A percentile compares a stretch with the other conserved stretches of the same genome.
phyloP scores from a whole-genome alignment of 2,329 filamentous ascomycete species.

The Colletotrichum sp. region DNA sequence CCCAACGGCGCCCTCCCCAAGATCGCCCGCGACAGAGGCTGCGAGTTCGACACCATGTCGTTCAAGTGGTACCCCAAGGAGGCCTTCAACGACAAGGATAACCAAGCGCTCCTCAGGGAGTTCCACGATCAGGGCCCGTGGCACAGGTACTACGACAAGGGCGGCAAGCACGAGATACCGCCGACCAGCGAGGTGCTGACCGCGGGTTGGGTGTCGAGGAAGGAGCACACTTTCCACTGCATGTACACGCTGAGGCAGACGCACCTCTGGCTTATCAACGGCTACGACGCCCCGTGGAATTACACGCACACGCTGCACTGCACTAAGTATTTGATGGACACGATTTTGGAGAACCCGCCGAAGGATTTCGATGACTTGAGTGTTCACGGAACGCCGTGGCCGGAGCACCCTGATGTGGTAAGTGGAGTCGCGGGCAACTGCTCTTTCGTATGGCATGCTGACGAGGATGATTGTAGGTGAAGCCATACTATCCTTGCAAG shows the following conservation, averaged over 20 bases:
- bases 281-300: slow-evolving; percentile 4
- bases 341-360: slow-evolving; percentile 6
- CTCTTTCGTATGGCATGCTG: not conserved
- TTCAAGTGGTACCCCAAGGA: slow-evolving; percentile 9
- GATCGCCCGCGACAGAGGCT: slow-evolving; percentile 2
- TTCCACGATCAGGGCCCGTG: not conserved
- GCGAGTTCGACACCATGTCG: slow-evolving; percentile 14
- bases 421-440: not conserved
- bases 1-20: slow-evolving; percentile 2
- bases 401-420: slow-evolving; percentile 9
- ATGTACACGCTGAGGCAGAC: slow-evolving; percentile 5
- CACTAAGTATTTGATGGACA: slow-evolving; percentile 1
- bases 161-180: slow-evolving; percentile 6
- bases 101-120: not conserved
- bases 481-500: slow-evolving; percentile 12
- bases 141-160: slow-evolving; percentile 9
- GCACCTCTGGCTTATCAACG: not conserved
- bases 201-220: not conserved
- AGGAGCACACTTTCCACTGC: slow-evolving; percentile 8
- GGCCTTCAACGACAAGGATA: not conserved
- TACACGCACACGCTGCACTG: slow-evolving; percentile 9
- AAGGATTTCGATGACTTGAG: not conserved
- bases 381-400: slow-evolving; percentile 4
- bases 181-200: slow-evolving; percentile 3
- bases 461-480: not conserved